Evolutionary conservation across 306 rosid genomes (phyloP).

Genomic region (Fragaria vesca): DNA sequence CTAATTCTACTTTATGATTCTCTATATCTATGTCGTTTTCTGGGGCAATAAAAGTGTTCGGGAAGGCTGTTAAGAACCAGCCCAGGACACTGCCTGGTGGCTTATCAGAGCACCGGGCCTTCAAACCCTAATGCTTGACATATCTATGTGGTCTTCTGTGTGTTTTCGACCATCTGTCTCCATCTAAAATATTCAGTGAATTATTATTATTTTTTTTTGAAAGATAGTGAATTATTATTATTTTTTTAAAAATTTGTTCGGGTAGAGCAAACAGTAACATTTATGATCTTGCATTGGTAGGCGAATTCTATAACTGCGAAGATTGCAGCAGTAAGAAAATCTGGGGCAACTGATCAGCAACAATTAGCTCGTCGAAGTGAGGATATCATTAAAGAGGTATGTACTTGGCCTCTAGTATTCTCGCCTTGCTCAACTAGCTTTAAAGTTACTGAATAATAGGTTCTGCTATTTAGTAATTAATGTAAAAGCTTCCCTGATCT

Average conservation of each 20-base stretch:
- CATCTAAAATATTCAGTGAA: background rate
- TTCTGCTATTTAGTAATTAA: background rate
- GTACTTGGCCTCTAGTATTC: conserved; percentile 30
- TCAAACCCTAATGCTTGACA: too few relatives aligned
- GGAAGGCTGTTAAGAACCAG: too few relatives aligned
- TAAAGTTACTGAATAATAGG: background rate
- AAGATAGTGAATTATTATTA: background rate
- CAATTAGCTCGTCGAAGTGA: conserved; percentile 38
- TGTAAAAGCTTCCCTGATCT: background rate
- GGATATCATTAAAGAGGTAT: conserved; percentile 49
- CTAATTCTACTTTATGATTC: conserved; percentile 6
- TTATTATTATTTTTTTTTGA: background rate
- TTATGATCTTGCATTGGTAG: conserved; percentile 35
- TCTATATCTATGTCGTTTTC: background rate
- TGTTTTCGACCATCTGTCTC: background rate
- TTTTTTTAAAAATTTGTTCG: background rate
- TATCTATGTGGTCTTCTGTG: background rate
- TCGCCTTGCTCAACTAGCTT: background rate
- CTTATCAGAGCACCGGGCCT: too few relatives aligned
- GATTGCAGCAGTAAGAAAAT: conserved; percentile 42
- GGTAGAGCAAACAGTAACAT: background rate
- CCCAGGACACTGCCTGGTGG: too few relatives aligned
- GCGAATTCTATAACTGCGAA: conserved; percentile 48
- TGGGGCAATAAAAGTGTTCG: too few relatives aligned
- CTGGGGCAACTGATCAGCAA: conserved; percentile 45